A percentile compares a stretch with the other conserved stretches of the same genome.
These are phyloP conservation scores for Trichomonas vaginalis DNA, from an alignment of 208 protist genomes.

Conservation along the genomic window DNA sequence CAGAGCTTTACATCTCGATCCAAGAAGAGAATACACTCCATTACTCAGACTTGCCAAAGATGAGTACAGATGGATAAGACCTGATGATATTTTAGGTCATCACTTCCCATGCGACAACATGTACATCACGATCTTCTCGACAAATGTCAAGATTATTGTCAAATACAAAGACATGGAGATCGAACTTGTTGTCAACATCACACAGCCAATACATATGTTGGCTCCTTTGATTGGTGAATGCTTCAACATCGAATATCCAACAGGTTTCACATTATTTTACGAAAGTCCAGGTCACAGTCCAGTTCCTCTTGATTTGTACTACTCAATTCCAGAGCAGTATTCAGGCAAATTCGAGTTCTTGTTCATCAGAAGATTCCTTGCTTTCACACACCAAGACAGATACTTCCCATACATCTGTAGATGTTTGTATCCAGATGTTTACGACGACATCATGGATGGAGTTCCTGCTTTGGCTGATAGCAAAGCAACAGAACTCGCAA, in stretches of 20 bases:
- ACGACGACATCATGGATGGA: not conserved
- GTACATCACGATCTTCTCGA: not conserved
- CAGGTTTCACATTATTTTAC: not conserved
- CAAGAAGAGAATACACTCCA: not conserved
- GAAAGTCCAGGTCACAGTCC: too few species aligned
- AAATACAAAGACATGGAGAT: not conserved
- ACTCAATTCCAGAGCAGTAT: not conserved
- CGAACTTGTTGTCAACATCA: not conserved
- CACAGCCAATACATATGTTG: not conserved
- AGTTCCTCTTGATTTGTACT: not conserved
- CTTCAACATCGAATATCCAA: not conserved
- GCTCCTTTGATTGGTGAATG: not conserved
- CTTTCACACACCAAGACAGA: not conserved
- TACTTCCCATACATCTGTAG: not conserved
- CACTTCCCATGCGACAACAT: not conserved
- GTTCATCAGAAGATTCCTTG: not conserved
- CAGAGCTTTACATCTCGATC: not conserved
- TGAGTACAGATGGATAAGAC: not conserved
- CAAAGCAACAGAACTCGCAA: not conserved
- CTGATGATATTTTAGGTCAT: not conserved
- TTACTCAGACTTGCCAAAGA: not conserved
- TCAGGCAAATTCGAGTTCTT: not conserved
- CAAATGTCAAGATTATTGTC: not conserved
- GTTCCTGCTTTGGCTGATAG: not conserved
- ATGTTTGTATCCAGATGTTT: not conserved